A percentile compares a stretch with the other conserved stretches of the same genome.
Evolutionary conservation across 1,139 yeast species (phyloP).

Genomic region (Yamadazyma songkhlaensis): DNA sequence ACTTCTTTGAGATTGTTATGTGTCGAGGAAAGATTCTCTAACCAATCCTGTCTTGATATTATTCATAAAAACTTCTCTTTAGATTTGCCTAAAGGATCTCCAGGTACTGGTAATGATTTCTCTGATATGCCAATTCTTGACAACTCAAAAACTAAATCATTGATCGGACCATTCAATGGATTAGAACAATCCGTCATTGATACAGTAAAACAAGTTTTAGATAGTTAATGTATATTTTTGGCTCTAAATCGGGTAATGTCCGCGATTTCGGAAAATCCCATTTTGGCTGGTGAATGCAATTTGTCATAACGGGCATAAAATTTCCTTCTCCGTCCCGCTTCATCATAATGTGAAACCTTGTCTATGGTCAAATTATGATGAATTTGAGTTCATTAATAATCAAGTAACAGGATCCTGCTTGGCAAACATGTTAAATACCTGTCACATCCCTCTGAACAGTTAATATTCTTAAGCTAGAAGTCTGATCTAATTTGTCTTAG

Average conservation of each 20-base stretch:
- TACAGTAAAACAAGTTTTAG: conserved; percentile 36
- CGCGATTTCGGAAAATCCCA: not conserved
- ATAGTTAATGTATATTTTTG: not conserved
- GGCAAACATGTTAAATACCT: no score
- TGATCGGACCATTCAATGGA: conserved; percentile 32
- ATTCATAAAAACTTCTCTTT: conserved; percentile 16
- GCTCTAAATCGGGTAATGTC: not conserved
- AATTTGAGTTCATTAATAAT: no score
- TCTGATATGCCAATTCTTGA: conserved; percentile 13
- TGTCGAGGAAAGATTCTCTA: conserved; percentile 14
- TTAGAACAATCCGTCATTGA: conserved; percentile 35
- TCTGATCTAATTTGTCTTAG: no score
- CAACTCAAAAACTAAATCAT: conserved; percentile 22
- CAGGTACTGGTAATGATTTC: conserved; percentile 15
- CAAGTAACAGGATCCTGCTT: no score
- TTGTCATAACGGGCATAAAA: no score
- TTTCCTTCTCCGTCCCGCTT: no score
- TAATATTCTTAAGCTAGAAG: no score
- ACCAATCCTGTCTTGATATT: conserved; percentile 16
- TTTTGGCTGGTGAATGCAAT: no score
- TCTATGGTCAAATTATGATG: no score
- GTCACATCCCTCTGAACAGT: no score
- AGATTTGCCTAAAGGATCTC: conserved; percentile 31
- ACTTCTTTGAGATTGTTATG: conserved; percentile 20
- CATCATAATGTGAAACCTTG: no score